Evolutionary conservation across 192 early-diverging fungal species (phyloP), one percentile per base, ranked within the genome.

Genomic region (Podila clonocystis): DNA sequence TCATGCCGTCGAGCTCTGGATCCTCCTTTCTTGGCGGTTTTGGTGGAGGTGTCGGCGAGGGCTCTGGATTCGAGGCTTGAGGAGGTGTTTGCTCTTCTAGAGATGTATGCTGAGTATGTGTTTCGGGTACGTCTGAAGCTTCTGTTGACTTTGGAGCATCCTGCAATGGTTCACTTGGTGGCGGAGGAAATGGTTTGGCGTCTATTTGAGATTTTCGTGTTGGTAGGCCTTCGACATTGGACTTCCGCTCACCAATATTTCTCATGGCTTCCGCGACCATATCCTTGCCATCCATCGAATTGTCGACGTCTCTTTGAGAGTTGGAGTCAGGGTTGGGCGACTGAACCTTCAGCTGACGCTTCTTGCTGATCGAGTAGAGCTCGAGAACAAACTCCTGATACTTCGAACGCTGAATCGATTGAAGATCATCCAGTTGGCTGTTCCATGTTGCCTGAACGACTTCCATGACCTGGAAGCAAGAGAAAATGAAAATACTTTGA

Each of bases 311-410:
- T 1, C 20, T 61, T 22, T 68, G 58, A 22, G 50, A 60, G 55
- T 38, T 58, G 50, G 20, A 8, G 38, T 55, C 38, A 26, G 20
- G n/a, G 41, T 30, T 31, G 60, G 22, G 29, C 9, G 41, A 9
- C 50, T 60, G 66, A 63, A 50, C 28, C 30, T 65, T 55, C 58
- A 78, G 12, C 33, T 80, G 45, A 11, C 79, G 64, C n/a, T 65
- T 63, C 57, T 85, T 83, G 70, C 86, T 85, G 60, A 86, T 84
- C n/a, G 71, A 63, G 57, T 85, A 88, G 34, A 90, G 67, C 50
- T 88, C 80, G 12, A 87, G 62, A n/a, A 90, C 83, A 74, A 90
- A 87, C 24, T 88, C 86, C 45, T 87, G 82, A 62, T 90, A 90
- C 72, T 90, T 87, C 38, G 75, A 48, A 58, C 86, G 79, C 67